These are phyloP conservation scores for Ascochyta pisi DNA, from an alignment of 2,329 filamentous ascomycete species.

Conservation along the genomic window DNA sequence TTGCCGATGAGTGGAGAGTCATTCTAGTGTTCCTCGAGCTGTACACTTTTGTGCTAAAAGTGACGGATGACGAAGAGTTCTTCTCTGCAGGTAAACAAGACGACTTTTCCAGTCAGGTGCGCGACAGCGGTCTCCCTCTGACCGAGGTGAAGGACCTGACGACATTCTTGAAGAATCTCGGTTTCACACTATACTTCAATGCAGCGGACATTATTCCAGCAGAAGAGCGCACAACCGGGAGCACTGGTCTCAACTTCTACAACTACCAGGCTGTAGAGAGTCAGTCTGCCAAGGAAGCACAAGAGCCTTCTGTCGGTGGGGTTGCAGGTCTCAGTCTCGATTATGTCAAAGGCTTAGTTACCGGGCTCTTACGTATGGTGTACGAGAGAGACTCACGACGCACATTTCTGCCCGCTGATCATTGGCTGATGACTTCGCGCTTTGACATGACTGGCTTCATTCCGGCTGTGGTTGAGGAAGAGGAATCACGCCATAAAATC, in stretches of 20 bases:
- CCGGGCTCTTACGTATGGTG: constrained; percentile 80
- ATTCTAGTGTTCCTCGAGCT: constrained; percentile 91
- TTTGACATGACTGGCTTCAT: constrained; percentile 93
- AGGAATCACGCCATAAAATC: constrained; percentile 76
- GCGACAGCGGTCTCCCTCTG: constrained; percentile 72
- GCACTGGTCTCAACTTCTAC: constrained; percentile 54
- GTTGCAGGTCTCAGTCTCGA: constrained; percentile 77
- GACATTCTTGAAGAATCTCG: constrained; percentile 86
- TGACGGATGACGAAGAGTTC: constrained; percentile 97
- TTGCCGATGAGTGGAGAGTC: constrained; percentile 81
- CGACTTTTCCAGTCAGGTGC: constrained; percentile 36
- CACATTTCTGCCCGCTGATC: constrained; percentile 78
- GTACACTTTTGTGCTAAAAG: constrained; percentile 88
- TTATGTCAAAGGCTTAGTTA: constrained; percentile 80
- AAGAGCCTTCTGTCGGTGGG: constrained; percentile 60
- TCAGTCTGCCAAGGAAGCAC: constrained; percentile 37
- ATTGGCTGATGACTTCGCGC: constrained; percentile 91
- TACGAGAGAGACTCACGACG: constrained; percentile 93
- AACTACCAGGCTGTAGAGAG: constrained; percentile 29
- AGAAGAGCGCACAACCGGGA: constrained; percentile 53
- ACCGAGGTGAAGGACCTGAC: constrained; percentile 76
- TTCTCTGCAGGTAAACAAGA: constrained; percentile 63
- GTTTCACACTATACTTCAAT: constrained; percentile 88
- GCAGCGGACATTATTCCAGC: constrained; percentile 66
- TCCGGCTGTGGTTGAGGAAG: constrained; percentile 83